phyloP scores from a whole-genome alignment of 768 basidiomycete genomes.

The Russula virescens region DNA sequence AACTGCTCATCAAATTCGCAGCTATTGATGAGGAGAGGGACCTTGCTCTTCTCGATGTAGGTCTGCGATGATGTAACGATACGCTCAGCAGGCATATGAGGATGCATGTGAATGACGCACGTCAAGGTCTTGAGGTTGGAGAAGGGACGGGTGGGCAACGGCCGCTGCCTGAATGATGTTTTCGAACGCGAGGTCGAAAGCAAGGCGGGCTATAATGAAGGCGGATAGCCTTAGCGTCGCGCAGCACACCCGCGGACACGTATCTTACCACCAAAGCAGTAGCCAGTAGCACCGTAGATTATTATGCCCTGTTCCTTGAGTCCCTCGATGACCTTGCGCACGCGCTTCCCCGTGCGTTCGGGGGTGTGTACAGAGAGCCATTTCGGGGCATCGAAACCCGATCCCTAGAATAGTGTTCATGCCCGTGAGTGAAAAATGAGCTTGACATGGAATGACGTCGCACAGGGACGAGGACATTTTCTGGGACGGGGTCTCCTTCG shows the following conservation, averaged over 20 bases:
- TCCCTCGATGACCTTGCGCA: constrained; percentile 27
- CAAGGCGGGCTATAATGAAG: constrained; percentile 10
- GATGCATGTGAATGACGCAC: constrained; percentile 20
- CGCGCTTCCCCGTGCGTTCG: constrained; percentile 18
- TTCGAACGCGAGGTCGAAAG: constrained; percentile 38
- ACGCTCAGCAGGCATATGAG: background rate
- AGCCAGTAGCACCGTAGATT: constrained; percentile 29
- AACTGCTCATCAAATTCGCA: constrained; percentile 35
- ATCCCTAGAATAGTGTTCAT: background rate
- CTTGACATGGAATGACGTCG: background rate
- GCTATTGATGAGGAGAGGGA: constrained; percentile 41
- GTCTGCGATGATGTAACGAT: constrained; percentile 25
- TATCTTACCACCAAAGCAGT: constrained; percentile 27
- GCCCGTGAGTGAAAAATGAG: background rate
- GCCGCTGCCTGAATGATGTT: constrained; percentile 36
- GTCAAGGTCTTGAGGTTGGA: constrained; percentile 38
- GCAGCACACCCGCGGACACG: too few relatives aligned
- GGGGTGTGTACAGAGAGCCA: constrained; percentile 23
- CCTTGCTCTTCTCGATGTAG: constrained; percentile 32
- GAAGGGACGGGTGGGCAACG: constrained; percentile 44
- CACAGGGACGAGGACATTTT: constrained; percentile 23
- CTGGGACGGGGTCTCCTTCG: constrained; percentile 27
- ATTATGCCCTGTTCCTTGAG: constrained; percentile 32
- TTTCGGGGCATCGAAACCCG: background rate
- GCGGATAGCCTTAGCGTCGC: background rate